These are phyloP conservation scores for Aphanomyces euteiches DNA, from an alignment of 352 stramenopile genomes.

Conservation along the genomic window DNA sequence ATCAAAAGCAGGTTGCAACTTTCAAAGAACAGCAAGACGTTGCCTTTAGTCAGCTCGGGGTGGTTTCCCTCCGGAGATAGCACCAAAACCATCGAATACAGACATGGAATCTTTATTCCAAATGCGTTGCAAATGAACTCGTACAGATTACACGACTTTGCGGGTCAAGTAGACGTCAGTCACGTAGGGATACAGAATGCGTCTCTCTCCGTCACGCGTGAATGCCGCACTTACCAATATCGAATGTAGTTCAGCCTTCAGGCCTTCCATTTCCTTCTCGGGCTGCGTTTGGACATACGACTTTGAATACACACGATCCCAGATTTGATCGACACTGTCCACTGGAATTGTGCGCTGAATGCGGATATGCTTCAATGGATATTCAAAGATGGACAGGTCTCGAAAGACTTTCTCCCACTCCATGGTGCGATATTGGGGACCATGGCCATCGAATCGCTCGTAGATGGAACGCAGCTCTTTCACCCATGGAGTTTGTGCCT, in stretches of 20 bases:
- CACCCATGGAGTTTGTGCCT: constrained; percentile 28
- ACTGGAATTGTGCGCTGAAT: constrained; percentile 6
- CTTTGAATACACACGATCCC: constrained; percentile 29
- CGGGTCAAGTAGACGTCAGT: constrained; percentile 20
- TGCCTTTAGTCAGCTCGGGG: too few relatives aligned
- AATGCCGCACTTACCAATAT: constrained; percentile 19
- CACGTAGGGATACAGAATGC: constrained; percentile 29
- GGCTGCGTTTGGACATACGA: constrained; percentile 22
- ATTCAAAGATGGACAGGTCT: neutral
- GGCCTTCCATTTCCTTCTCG: neutral
- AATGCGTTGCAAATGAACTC: too few relatives aligned
- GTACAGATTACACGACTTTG: neutral
- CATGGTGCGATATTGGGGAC: constrained; percentile 29
- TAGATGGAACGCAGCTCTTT: constrained; percentile 14
- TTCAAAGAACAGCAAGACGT: too few relatives aligned
- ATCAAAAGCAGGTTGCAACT: too few relatives aligned
- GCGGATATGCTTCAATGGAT: constrained; percentile 6
- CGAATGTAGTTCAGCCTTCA: constrained; percentile 17
- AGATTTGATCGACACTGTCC: constrained; percentile 22
- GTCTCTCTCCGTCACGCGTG: neutral
- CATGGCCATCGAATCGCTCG: constrained; percentile 20
- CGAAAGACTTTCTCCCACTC: constrained; percentile 22
- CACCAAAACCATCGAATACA: too few relatives aligned
- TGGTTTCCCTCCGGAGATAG: too few relatives aligned
- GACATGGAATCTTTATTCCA: too few relatives aligned